phyloP scores from a whole-genome alignment of 441 rosid species.

The Hura crepitans region DNA sequence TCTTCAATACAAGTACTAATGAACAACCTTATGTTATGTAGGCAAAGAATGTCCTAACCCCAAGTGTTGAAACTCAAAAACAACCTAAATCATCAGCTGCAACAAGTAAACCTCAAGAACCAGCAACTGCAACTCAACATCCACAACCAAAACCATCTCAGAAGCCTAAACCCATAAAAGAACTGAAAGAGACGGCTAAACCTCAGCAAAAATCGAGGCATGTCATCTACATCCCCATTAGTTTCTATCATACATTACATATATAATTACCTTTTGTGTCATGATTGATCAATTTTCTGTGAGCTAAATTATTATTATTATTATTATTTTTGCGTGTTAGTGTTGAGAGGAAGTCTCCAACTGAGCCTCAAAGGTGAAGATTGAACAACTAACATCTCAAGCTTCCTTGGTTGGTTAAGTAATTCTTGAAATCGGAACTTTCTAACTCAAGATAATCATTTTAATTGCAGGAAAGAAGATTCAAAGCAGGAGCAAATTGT shows the following conservation, averaged over 20 bases:
- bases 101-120: constrained; percentile 15
- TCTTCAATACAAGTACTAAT: constrained; percentile 8
- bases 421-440: background rate
- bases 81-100: constrained; percentile 9
- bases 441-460: background rate
- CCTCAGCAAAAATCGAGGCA: constrained; percentile 21
- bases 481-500: background rate
- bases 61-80: constrained; percentile 31
- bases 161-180: constrained; percentile 13
- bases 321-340: too few relatives aligned
- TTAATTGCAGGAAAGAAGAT: constrained; percentile 24
- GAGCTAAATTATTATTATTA: background rate
- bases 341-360: background rate
- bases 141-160: constrained; percentile 12
- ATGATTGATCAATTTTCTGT: background rate
- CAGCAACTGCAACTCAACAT: constrained; percentile 5
- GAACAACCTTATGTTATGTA: constrained; percentile 24
- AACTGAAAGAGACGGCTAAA: background rate
- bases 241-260: background rate
- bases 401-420: background rate
- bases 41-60: constrained; percentile 52
- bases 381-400: background rate
- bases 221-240: background rate
- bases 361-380: constrained; percentile 1
- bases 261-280: too few relatives aligned